Percentiles rank a stretch among this genome's conserved stretches.
phyloP scores from a whole-genome alignment of 2,329 filamentous ascomycete genomes.

The Cytospora leucostoma region DNA sequence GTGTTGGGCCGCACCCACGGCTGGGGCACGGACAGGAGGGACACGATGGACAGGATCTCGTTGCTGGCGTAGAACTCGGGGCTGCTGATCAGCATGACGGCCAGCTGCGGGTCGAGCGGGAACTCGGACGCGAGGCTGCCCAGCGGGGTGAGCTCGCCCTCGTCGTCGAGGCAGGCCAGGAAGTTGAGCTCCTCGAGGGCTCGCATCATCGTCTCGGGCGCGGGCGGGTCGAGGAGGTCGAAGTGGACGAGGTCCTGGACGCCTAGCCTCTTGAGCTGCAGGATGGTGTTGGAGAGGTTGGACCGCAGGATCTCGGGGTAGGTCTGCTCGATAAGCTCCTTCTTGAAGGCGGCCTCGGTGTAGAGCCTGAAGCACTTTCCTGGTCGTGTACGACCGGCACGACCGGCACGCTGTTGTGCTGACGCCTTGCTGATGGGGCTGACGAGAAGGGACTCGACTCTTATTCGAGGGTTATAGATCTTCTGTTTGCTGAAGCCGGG shows the following conservation, averaged over 20 bases:
- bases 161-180: conserved; percentile 92
- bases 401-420: conserved; percentile 94
- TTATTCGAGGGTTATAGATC: conserved; percentile 95
- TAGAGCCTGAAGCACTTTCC: conserved; percentile 98
- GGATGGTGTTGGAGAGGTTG: conserved; percentile 90
- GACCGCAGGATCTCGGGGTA: conserved; percentile 95
- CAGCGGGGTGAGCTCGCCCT: conserved; percentile 85
- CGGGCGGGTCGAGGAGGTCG: conserved; percentile 97
- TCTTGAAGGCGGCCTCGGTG: conserved; percentile 94
- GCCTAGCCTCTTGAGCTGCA: conserved; percentile 96
- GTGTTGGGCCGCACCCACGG: conserved; percentile 86
- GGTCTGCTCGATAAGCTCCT: conserved; percentile 95
- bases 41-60: conserved; percentile 93
- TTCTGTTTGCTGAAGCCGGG: conserved; percentile 99
- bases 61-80: conserved; percentile 99
- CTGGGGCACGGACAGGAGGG: conserved; percentile 90
- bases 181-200: conserved; percentile 98
- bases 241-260: conserved; percentile 96
- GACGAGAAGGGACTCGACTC: conserved; percentile 95
- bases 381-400: conserved; percentile 96
- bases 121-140: conserved; percentile 91
- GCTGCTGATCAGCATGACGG: conserved; percentile 96
- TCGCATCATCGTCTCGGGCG: conserved; percentile 97
- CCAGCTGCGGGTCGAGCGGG: conserved; percentile 87
- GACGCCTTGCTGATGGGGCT: conserved; percentile 98